These are phyloP conservation scores for Dimargaris xerosporica DNA, from an alignment of 192 early-diverging fungal genomes.

Conservation along the genomic window DNA sequence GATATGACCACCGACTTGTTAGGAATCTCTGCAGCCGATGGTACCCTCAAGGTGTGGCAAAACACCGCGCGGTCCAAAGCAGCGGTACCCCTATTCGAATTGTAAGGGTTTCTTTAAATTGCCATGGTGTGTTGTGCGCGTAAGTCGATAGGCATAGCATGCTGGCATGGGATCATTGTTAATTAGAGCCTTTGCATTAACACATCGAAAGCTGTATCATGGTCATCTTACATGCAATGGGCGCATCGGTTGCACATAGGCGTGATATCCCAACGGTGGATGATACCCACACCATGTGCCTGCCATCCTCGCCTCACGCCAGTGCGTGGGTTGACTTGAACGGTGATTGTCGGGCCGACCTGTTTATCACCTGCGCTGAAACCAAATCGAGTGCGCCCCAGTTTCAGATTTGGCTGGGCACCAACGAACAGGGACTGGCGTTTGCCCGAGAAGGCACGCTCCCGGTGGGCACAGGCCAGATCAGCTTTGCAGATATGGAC, in stretches of 20 bases:
- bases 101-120: too few relatives aligned
- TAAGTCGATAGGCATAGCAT: too few relatives aligned
- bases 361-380: conserved; percentile 59
- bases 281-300: conserved; percentile 33
- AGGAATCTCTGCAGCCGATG: conserved; percentile 25
- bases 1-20: conserved; percentile 44
- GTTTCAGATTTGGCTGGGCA: conserved; percentile 67
- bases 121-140: too few relatives aligned
- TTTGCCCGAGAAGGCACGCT: conserved; percentile 42
- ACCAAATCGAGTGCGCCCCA: conserved; percentile 17
- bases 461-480: conserved; percentile 48
- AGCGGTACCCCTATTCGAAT: too few relatives aligned
- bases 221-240: too few relatives aligned
- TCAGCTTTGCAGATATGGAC: conserved; percentile 81
- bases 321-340: conserved; percentile 86
- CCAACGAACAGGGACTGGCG: conserved; percentile 40
- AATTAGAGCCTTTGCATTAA: too few relatives aligned
- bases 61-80: conserved; percentile 11
- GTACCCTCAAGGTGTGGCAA: conserved; percentile 9
- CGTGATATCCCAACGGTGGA: too few relatives aligned
- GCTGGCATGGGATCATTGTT: too few relatives aligned
- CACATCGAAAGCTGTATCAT: too few relatives aligned
- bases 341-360: conserved; percentile 72
- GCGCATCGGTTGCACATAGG: too few relatives aligned
- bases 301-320: conserved; percentile 62